Evolutionary conservation across 1,284 basidiomycete genomes (phyloP).

Genomic region (Ceratobasidium sp.): DNA sequence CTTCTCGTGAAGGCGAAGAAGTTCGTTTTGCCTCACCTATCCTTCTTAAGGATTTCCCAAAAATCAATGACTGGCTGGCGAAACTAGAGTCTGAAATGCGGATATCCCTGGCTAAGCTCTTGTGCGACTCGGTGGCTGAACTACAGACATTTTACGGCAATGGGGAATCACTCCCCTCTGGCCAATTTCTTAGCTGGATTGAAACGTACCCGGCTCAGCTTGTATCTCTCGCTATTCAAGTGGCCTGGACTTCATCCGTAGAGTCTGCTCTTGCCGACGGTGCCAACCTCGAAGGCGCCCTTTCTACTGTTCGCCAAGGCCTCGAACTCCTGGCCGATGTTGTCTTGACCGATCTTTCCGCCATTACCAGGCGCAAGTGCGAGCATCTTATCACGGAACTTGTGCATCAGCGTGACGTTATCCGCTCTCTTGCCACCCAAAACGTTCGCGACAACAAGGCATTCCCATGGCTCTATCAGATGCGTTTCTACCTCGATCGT

Average conservation of each 20-base stretch:
- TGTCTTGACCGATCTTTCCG: slow-evolving; percentile 89
- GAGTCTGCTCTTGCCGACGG: slow-evolving; percentile 78
- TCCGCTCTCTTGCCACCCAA: slow-evolving; percentile 82
- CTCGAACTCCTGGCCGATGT: slow-evolving; percentile 96
- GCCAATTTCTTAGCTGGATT: slow-evolving; percentile 90
- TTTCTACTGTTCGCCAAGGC: slow-evolving; percentile 84
- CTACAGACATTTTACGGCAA: slow-evolving; percentile 86
- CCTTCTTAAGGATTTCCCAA: slow-evolving; percentile 90
- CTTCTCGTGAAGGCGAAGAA: slow-evolving; percentile 95
- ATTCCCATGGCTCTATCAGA: slow-evolving; percentile 97
- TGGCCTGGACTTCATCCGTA: slow-evolving; percentile 92
- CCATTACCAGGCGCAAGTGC: slow-evolving; percentile 95
- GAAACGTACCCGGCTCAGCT: slow-evolving; percentile 95
- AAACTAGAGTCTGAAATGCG: slow-evolving; percentile 96
- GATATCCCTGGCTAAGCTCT: slow-evolving; percentile 85
- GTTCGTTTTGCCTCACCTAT: slow-evolving; percentile 89
- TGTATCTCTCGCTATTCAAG: slow-evolving; percentile 93
- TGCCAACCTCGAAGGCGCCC: slow-evolving; percentile 72
- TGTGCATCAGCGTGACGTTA: slow-evolving; percentile 97
- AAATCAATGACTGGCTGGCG: slow-evolving; percentile 99
- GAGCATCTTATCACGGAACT: slow-evolving; percentile 99
- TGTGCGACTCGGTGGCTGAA: slow-evolving; percentile 85
- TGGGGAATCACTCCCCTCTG: slow-evolving; percentile 66
- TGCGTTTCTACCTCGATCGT: slow-evolving; percentile 96
- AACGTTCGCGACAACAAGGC: slow-evolving; percentile 75